Percentiles rank a stretch among this genome's conserved stretches.
These are phyloP conservation scores for Nemania diffusa DNA, from an alignment of 2,329 filamentous ascomycete genomes.

Conservation along the genomic window DNA sequence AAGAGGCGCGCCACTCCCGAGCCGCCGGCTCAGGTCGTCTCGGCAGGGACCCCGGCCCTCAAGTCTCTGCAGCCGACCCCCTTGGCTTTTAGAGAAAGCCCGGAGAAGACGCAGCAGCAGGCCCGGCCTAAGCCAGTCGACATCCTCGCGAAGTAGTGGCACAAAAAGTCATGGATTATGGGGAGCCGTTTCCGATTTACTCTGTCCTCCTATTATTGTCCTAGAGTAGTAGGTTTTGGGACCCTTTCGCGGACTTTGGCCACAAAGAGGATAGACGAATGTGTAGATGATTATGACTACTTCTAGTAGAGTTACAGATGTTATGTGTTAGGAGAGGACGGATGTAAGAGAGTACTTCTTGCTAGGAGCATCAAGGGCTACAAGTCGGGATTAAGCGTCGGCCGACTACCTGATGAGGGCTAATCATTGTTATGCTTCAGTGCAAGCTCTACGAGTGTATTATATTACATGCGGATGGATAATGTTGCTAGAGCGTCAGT, in stretches of 20 bases:
- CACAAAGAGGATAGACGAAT: constrained; percentile 22
- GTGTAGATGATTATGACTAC: constrained; percentile 17
- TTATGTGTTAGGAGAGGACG: background rate
- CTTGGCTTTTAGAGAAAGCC: constrained; percentile 70
- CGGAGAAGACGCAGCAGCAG: constrained; percentile 62
- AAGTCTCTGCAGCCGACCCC: constrained; percentile 54
- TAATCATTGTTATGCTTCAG: constrained; percentile 18
- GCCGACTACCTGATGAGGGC: background rate
- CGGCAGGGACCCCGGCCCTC: constrained; percentile 44
- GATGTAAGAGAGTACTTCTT: background rate
- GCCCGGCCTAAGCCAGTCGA: constrained; percentile 47
- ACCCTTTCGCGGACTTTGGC: constrained; percentile 1
- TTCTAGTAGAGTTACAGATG: constrained; percentile 12
- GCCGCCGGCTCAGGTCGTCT: constrained; percentile 14
- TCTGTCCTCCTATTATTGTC: background rate
- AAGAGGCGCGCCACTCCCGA: constrained; percentile 46
- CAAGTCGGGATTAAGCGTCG: background rate
- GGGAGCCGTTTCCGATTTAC: background rate
- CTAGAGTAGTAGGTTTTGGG: constrained; percentile 2
- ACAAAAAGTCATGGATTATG: background rate
- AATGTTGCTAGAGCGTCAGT: background rate
- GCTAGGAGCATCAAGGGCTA: background rate
- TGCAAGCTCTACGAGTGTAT: constrained; percentile 34
- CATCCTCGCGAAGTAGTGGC: constrained; percentile 37
- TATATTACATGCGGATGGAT: constrained; percentile 36